These are phyloP conservation scores for Arachnomyces sp. DNA, from an alignment of 2,329 filamentous ascomycete genomes.

Conservation along the genomic window DNA sequence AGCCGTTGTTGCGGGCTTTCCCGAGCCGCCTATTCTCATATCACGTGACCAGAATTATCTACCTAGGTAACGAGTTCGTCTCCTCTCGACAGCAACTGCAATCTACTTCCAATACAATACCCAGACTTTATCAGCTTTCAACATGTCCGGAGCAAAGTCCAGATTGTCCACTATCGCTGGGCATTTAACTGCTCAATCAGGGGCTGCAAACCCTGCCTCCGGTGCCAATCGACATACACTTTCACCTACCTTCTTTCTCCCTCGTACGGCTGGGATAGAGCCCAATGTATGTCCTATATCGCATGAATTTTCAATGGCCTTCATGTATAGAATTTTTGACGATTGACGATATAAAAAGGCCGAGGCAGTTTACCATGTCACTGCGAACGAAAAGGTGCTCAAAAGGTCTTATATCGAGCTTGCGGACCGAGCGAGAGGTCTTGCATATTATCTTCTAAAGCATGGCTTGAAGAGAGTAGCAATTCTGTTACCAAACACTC, in stretches of 20 bases:
- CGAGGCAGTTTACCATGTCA: conserved; percentile 77
- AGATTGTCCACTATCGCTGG: conserved; percentile 24
- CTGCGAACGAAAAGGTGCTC: conserved; percentile 65
- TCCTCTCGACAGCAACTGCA: too few species aligned
- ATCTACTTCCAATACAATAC: too few species aligned
- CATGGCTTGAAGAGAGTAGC: conserved; percentile 70
- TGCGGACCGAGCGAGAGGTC: conserved; percentile 75
- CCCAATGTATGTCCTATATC: conserved; percentile 51
- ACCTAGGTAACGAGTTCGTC: too few species aligned
- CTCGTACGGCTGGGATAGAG: conserved; percentile 79
- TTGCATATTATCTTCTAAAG: conserved; percentile 80
- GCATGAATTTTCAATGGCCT: neutral
- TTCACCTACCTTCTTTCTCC: conserved; percentile 79
- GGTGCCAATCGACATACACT: conserved; percentile 62
- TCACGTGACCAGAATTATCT: too few species aligned
- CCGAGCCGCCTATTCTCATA: too few species aligned
- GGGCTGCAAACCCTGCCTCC: conserved; percentile 36
- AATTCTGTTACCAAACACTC: conserved; percentile 84
- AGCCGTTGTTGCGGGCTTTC: too few species aligned
- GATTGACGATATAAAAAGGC: conserved; percentile 41
- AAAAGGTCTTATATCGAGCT: conserved; percentile 72
- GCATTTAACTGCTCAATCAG: conserved; percentile 22
- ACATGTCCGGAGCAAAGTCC: conserved; percentile 22
- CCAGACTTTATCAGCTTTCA: neutral
- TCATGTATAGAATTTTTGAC: neutral